phyloP scores from a whole-genome alignment of 768 basidiomycete genomes.

The Leccinum disarticulatum region DNA sequence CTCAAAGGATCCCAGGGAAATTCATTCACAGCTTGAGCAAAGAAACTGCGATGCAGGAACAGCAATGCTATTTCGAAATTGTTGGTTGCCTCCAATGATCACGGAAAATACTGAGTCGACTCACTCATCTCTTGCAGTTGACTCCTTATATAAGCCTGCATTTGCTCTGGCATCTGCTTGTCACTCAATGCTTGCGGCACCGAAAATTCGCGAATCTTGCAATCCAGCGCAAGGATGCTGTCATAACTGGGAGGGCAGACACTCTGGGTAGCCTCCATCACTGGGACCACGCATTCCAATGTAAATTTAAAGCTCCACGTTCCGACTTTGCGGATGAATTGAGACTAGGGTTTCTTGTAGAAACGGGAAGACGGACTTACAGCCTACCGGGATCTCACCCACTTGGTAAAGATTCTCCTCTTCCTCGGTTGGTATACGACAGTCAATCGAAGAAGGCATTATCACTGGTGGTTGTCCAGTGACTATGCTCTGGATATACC shows the following conservation, averaged over 20 bases:
- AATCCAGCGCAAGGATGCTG: constrained; percentile 48
- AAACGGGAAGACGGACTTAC: constrained; percentile 33
- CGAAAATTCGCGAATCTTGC: constrained; percentile 43
- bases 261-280: constrained; percentile 41
- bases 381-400: constrained; percentile 44
- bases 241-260: constrained; percentile 48
- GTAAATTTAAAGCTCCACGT: constrained; percentile 46
- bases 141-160: constrained; percentile 42
- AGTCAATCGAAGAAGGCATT: constrained; percentile 43
- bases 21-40: constrained; percentile 54
- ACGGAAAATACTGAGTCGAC: not conserved
- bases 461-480: constrained; percentile 51
- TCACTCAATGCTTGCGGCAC: constrained; percentile 19
- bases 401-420: constrained; percentile 46
- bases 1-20: constrained; percentile 46
- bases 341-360: not conserved
- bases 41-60: constrained; percentile 56
- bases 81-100: constrained; percentile 1
- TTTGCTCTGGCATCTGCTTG: constrained; percentile 39
- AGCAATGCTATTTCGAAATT: constrained; percentile 42
- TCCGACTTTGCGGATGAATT: constrained; percentile 38
- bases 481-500: constrained; percentile 36
- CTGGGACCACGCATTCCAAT: constrained; percentile 42
- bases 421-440: constrained; percentile 43
- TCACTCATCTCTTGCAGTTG: constrained; percentile 48